Evolutionary conservation across 2,329 filamentous ascomycete genomes (phyloP), one percentile per base, ranked within the genome.

Genomic region (Plenodomus tracheiphilus): DNA sequence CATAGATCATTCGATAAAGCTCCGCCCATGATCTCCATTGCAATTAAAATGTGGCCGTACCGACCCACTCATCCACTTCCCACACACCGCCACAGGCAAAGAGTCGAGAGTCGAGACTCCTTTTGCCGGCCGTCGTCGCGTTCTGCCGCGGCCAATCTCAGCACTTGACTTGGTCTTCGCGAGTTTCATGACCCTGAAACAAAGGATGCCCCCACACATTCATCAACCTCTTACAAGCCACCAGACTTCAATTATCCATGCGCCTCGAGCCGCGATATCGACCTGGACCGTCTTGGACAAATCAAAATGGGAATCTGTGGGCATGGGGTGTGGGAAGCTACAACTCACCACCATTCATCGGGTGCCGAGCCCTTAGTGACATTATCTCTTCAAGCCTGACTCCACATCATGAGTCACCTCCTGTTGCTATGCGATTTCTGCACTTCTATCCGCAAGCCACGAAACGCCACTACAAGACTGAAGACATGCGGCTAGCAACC

Each of bases 21-120:
- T 55, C 58, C 56, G 48, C 47, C 45, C 47, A 53, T 58, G 53
- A 62, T 62, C 58, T 63, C 49, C 59, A 49, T 43, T 41, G 43
- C 57, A 50, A 59, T 59, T 32, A 54, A 20, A 44, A 54, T 48
- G 48, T 56, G 44, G 46, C 53, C 47, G 44, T 56, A 49, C 51
- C 51, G 30, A 56, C 16, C 35, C 35, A 47, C 48, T 37, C 45
- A 61, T 51, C 47, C 48, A 47, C 48, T 37, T 47, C 47, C 38
- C 46, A 37, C 52, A 61, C 59, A 62, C 59, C 59, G 59, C 59
- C 59, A 59, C 53, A 58, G 49, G 39, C 22, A 17, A 19, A 39
- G 15, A 20, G 6, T 25, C 22, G 22, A 25, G 9, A 32, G 28
- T 32, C 28, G 28, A 32, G 28, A 32, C 28, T 32, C 28, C 28